These are phyloP conservation scores for Caryopteris hybrid DNA, from an alignment of 305 asterid genomes.

Conservation along the genomic window DNA sequence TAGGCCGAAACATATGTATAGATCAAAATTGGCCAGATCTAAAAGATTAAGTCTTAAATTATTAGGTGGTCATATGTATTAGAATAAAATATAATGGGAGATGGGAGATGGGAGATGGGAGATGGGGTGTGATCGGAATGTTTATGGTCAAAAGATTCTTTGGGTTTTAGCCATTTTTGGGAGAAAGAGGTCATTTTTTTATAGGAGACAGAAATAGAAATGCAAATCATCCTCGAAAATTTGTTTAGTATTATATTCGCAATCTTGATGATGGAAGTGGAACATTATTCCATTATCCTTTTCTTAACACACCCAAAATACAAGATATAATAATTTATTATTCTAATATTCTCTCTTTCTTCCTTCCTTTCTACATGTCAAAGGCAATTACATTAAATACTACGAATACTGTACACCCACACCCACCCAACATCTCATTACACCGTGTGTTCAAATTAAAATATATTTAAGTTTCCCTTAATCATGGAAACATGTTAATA, in stretches of 20 bases:
- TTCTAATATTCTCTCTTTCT: neutral
- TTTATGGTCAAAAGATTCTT: slow-evolving; percentile 23
- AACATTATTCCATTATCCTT: slow-evolving; percentile 22
- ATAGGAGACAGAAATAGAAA: slow-evolving; percentile 22
- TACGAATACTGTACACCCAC: neutral
- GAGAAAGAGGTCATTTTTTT: slow-evolving; percentile 18
- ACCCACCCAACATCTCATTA: no score
- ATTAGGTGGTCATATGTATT: neutral
- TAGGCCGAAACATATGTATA: no score
- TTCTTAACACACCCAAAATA: neutral
- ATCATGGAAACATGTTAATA: no score
- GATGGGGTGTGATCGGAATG: slow-evolving; percentile 12
- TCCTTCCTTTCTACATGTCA: slow-evolving; percentile 1
- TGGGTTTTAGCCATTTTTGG: slow-evolving; percentile 30
- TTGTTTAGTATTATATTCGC: slow-evolving; percentile 2
- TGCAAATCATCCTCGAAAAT: slow-evolving; percentile 19
- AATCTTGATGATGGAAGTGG: slow-evolving; percentile 16
- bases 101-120: slow-evolving; percentile 5
- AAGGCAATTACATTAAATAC: neutral
- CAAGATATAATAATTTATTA: slow-evolving; percentile 14
- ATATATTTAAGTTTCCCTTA: no score
- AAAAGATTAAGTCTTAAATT: no score
- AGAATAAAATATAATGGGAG: neutral
- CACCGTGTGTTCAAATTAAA: no score
- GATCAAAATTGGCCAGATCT: no score